Evolutionary conservation across 2,329 filamentous ascomycete genomes (phyloP).

Genomic region (Coccinonectria pachysandricola): DNA sequence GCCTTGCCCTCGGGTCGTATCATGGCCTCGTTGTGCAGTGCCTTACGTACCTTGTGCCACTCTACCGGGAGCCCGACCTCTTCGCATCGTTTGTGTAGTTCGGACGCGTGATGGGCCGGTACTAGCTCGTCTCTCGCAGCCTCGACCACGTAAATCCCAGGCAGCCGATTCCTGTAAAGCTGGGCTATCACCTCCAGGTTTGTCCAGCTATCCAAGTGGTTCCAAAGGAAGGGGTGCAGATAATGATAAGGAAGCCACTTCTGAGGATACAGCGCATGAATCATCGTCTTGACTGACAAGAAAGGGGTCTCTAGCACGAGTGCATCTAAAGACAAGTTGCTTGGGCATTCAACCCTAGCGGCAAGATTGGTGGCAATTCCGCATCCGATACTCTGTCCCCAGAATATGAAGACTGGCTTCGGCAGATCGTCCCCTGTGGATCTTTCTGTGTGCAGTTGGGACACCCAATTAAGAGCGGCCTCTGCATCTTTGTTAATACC

Average conservation of each 20-base stretch:
- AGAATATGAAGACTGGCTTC: conserved; percentile 45
- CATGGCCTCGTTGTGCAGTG: conserved; percentile 49
- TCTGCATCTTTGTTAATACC: conserved; percentile 61
- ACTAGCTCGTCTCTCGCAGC: conserved; percentile 51
- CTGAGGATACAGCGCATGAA: conserved; percentile 63
- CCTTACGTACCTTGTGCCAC: conserved; percentile 33
- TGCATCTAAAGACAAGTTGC: conserved; percentile 31
- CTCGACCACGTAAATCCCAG: conserved; percentile 40
- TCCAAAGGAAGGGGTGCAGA: conserved; percentile 63
- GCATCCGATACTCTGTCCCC: conserved; percentile 70
- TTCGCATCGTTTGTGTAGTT: conserved; percentile 36
- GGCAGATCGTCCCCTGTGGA: conserved; percentile 6
- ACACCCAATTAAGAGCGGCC: conserved; percentile 54
- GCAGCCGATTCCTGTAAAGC: conserved; percentile 15
- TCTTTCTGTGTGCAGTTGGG: conserved; percentile 25
- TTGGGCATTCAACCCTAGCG: conserved; percentile 21
- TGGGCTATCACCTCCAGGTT: conserved; percentile 36
- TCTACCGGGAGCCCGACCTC: conserved; percentile 36
- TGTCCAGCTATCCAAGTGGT: conserved; percentile 43
- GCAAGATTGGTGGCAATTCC: conserved; percentile 58
- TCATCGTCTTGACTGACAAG: conserved; percentile 58
- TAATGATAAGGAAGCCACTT: conserved; percentile 72
- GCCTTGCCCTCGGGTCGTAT: conserved; percentile 25
- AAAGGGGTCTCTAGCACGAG: conserved; percentile 71
- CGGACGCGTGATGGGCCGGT: conserved; percentile 37